Evolutionary conservation across 2,329 filamentous ascomycete species (phyloP).

Genomic region (Arthrobotrys sphaeroides): DNA sequence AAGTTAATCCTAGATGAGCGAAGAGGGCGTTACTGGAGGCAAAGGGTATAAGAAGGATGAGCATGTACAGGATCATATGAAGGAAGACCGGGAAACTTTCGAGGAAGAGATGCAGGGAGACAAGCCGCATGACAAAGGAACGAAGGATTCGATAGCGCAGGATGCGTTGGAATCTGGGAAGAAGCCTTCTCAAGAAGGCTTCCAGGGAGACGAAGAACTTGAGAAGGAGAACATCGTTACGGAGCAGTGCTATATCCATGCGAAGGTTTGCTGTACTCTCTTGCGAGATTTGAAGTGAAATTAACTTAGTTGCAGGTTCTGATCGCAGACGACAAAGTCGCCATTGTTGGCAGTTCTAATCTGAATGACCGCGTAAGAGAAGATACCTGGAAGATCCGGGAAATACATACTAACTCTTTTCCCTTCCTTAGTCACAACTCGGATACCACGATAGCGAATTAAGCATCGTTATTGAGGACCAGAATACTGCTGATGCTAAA

Average conservation of each 20-base stretch:
- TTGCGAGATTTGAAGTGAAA: background rate
- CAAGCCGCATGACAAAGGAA: conserved; percentile 56
- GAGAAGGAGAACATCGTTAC: conserved; percentile 92
- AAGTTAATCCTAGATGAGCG: conserved; percentile 58
- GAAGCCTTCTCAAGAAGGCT: conserved; percentile 74
- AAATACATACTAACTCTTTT: background rate
- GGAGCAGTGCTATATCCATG: conserved; percentile 95
- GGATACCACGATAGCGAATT: conserved; percentile 92
- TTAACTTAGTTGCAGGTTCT: conserved; percentile 63
- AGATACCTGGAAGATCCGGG: background rate
- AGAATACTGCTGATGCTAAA: conserved; percentile 72
- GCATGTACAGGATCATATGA: conserved; percentile 58
- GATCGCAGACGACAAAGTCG: conserved; percentile 85
- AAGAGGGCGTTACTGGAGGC: conserved; percentile 56
- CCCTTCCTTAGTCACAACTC: conserved; percentile 69
- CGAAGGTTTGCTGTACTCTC: conserved; percentile 70
- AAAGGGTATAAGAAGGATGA: conserved; percentile 58
- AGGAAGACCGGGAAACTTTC: conserved; percentile 60
- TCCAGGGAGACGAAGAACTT: conserved; percentile 77
- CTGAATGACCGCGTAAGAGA: conserved; percentile 76
- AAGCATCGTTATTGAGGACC: conserved; percentile 88
- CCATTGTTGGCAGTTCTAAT: conserved; percentile 87
- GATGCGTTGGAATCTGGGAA: conserved; percentile 80
- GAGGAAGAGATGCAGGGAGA: conserved; percentile 64
- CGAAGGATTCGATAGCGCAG: conserved; percentile 71